These are phyloP conservation scores for Fusarium oligoseptatum DNA, from an alignment of 2,329 filamentous ascomycete species.

Conservation along the genomic window DNA sequence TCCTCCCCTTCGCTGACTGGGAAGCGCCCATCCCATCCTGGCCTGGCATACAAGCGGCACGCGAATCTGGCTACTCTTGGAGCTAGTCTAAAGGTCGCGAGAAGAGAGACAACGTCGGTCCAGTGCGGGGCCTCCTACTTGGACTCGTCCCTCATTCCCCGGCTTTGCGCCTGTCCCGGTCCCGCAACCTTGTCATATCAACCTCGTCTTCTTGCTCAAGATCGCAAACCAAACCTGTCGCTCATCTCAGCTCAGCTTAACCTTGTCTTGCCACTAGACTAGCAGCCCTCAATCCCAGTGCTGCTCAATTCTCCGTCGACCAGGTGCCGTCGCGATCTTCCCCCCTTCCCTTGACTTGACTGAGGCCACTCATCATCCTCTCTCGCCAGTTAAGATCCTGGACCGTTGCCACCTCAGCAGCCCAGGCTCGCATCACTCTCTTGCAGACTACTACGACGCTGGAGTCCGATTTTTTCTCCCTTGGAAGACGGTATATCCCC, in stretches of 20 bases:
- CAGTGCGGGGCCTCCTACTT: slow-evolving; percentile 43
- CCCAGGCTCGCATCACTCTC: slow-evolving; percentile 23
- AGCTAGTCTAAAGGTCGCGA: slow-evolving; percentile 36
- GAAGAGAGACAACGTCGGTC: slow-evolving; percentile 47
- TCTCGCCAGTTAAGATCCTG: slow-evolving; percentile 12
- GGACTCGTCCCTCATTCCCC: slow-evolving; percentile 39
- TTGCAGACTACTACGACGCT: slow-evolving; percentile 13
- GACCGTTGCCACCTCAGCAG: slow-evolving; percentile 16
- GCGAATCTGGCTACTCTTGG: slow-evolving; percentile 38
- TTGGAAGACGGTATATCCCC: slow-evolving; percentile 6
- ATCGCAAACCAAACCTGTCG: slow-evolving; percentile 31
- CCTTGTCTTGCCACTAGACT: slow-evolving; percentile 11
- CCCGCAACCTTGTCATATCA: slow-evolving; percentile 42
- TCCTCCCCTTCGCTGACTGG: slow-evolving; percentile 40
- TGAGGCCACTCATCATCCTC: slow-evolving; percentile 7
- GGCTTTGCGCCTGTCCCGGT: slow-evolving; percentile 39
- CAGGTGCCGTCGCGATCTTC: slow-evolving; percentile 10
- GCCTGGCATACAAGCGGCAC: slow-evolving; percentile 35
- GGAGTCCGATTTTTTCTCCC: slow-evolving; percentile 16
- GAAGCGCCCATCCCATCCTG: slow-evolving; percentile 34
- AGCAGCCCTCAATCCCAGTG: slow-evolving; percentile 8
- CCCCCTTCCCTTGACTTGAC: slow-evolving; percentile 7
- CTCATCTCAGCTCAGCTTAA: slow-evolving; percentile 10
- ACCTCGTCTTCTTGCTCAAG: slow-evolving; percentile 36
- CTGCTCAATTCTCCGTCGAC: slow-evolving; percentile 11